Evolutionary conservation across 1,139 yeast species (phyloP), one percentile per base, ranked within the genome.

Genomic region (Zygosaccharomyces sapae): DNA sequence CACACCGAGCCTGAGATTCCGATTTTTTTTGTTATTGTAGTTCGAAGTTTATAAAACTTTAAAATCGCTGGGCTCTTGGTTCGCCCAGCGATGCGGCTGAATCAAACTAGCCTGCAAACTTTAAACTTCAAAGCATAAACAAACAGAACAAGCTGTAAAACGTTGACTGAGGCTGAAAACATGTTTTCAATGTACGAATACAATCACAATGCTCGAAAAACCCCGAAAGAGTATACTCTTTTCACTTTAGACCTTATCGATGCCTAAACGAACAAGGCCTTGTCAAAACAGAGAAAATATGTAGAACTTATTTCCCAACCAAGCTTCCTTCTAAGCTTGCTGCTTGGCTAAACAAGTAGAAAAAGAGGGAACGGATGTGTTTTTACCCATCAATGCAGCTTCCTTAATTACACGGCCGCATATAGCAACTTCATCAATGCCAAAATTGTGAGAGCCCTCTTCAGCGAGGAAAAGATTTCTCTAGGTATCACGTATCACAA

Each of bases 41-140:
- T 5, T 27, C n/a, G n/a, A 27, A 9, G 31, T 27, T 9, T 16
- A 16, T 16, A 16, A 8, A 27, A 9, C 5, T 27, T 27, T 9
- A 27, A 22, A 5, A 6, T 22, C 20, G 41, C 41, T 38, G 41
- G 24, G 41, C 9, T 38, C 19, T 18, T 38, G 27, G 25, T 20
- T 38, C 25, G 41, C 33, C 27, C 41, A 38, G 41, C 41, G 19
- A 16, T 20, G 12, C 41, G 41, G 41, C 41, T 38, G 33, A 38
- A 38, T 16, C 34, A 29, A 31, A 29, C 33, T 9, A 18, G 33
- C 34, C 19, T 29, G 41, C 13, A 38, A 38, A 38, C 24, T 29
- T 7, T 31, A 4, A 18, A 24, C 10, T n/a, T n/a, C 13, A 6
- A 20, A 36, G n/a, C 38, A 36, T 22, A 36, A 36, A 18, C 38